Evolutionary conservation across 73 alveolate species (phyloP).

Genomic region (Paramecium pentaurelia): DNA sequence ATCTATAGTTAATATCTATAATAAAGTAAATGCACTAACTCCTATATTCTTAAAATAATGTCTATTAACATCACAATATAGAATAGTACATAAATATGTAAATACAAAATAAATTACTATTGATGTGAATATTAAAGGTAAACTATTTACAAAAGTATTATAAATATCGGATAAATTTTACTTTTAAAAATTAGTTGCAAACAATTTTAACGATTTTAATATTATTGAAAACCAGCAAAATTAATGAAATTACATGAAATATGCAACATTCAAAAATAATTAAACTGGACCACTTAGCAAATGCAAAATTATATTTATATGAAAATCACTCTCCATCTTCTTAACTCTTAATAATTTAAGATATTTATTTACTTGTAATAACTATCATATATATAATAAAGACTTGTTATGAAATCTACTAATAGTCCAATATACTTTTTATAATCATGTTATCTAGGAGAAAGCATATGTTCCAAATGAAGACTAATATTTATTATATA

Average conservation of each 20-base stretch:
- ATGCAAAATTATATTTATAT: neutral
- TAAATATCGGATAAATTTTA: neutral
- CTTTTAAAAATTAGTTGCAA: slow-evolving; percentile 19
- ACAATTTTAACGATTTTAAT: neutral
- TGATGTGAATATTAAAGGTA: slow-evolving; percentile 1
- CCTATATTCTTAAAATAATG: neutral
- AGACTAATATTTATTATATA: neutral
- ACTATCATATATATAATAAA: neutral
- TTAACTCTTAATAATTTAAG: neutral
- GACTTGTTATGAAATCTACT: neutral
- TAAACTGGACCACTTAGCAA: neutral
- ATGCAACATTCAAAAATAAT: neutral
- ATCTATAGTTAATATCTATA: neutral
- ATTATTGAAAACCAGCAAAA: neutral
- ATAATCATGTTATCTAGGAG: neutral
- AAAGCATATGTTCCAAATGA: neutral
- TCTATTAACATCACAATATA: neutral
- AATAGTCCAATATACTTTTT: neutral
- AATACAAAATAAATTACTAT: neutral
- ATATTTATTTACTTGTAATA: neutral
- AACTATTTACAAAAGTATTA: neutral
- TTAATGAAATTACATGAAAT: neutral
- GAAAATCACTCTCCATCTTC: neutral
- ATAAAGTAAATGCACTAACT: neutral
- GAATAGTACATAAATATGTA: neutral